These are phyloP conservation scores for Pythium dissotocum DNA, from an alignment of 352 stramenopile genomes.

Conservation along the genomic window DNA sequence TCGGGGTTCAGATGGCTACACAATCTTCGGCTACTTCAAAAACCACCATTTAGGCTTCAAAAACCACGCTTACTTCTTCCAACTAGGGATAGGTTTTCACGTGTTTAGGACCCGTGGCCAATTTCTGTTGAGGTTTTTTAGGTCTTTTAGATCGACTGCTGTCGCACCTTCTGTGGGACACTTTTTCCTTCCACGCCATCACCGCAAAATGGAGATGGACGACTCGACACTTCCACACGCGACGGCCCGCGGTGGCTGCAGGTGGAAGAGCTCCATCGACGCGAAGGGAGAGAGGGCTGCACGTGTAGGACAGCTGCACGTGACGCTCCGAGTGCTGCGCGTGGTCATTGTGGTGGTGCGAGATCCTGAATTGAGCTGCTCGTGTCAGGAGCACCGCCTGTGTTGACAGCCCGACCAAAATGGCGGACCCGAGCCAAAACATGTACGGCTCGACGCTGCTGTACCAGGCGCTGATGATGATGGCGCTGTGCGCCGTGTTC, in stretches of 20 bases:
- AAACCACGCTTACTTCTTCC: neutral
- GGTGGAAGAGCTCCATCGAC: neutral
- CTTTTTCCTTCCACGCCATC: constrained; percentile 1
- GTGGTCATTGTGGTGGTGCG: neutral
- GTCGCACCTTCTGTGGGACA: neutral
- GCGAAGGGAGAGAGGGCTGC: neutral
- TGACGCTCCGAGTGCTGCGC: neutral
- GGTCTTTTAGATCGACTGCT: no score
- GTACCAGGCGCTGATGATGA: constrained; percentile 59
- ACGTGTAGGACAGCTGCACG: neutral
- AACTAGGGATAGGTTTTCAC: neutral
- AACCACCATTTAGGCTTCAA: neutral
- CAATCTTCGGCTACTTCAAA: neutral
- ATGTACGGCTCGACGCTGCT: constrained; percentile 43
- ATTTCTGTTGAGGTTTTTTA: neutral
- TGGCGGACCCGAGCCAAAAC: constrained; percentile 10
- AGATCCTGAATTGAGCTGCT: neutral
- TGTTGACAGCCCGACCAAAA: neutral
- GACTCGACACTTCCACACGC: neutral
- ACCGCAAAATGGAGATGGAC: constrained; percentile 1
- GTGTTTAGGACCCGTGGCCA: neutral
- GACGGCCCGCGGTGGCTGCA: neutral
- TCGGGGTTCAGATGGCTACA: neutral
- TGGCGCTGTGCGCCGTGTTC: constrained; percentile 56
- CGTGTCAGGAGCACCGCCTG: neutral